Evolutionary conservation across 768 basidiomycete genomes (phyloP), one percentile per base, ranked within the genome.

Genomic region (Suillus placidus): DNA sequence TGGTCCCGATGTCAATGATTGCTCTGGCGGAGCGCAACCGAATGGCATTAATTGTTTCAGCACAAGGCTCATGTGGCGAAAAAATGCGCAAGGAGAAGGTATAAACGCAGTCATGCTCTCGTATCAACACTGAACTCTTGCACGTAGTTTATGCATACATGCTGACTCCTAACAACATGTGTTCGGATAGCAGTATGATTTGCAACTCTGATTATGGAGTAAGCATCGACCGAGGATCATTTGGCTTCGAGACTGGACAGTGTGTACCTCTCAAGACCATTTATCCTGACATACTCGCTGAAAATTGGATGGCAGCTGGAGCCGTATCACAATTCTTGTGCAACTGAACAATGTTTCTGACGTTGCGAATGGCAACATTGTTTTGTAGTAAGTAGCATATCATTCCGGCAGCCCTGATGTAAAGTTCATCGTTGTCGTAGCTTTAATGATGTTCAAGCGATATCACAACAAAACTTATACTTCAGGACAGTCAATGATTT

Each of bases 191-290:
- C 49, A 77, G 81, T 52, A 81, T 93, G 60, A 82, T 78, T 35
- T 94, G 93, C 78, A 90, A 92, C 71, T 74, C 81, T 10, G 90
- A 90, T 66, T 94, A 88, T 72, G 93, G 93, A 42, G 86, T 88
- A n/a, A 92, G 90, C 64, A 79, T 95, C 23, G 80, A 84, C 49
- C 83, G 93, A 51, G 90, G 88, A 2, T 79, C 85, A 5, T 93
- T 91, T 75, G 78, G 77, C 34, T 91, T 93, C 70, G 72, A 76
- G 8, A 77, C 81, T 64, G 91, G 88, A 71, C 80, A 83, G 88
- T 94, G 75, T 77, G 91, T 79, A 58, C 52, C 58, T 68, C 55
- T 70, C 66, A 67, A 14, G 64, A 4, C 20, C 7, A 30, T 60
- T 43, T 32, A n/a, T 35, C 42, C 34, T 64, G 23, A 35, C 6